A percentile compares a stretch with the other conserved stretches of the same genome.
Conservation (phyloP, 306 rosid genomes). For the Delonix regia region DNA sequence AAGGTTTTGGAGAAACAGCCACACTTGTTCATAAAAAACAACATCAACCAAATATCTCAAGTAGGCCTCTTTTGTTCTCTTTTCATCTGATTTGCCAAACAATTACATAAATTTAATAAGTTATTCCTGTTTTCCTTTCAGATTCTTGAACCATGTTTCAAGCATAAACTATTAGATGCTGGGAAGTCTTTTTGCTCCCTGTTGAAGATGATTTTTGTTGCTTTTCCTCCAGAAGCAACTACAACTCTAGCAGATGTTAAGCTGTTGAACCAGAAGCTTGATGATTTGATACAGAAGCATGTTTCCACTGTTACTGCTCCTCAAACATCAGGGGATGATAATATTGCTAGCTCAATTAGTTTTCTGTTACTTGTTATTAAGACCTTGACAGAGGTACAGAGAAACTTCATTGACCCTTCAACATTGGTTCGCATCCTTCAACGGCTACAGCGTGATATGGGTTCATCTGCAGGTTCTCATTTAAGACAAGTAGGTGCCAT, state of each 20-base stretch:
- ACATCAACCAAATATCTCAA: slow-evolving; percentile 95
- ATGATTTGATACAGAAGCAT: slow-evolving; percentile 90
- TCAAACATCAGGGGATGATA: slow-evolving; percentile 85
- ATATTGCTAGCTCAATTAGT: slow-evolving; percentile 74
- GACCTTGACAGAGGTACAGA: slow-evolving; percentile 93
- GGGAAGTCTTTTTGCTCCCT: slow-evolving; percentile 95
- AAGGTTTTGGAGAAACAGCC: slow-evolving; percentile 98
- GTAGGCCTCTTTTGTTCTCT: slow-evolving; percentile 49
- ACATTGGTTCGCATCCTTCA: slow-evolving; percentile 89
- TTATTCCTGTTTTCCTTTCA: slow-evolving; percentile 44
- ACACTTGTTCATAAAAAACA: slow-evolving; percentile 89
- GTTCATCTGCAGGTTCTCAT: slow-evolving; percentile 80
- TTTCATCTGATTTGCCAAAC: slow-evolving; percentile 21
- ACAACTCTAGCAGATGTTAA: slow-evolving; percentile 82
- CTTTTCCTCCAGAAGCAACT: slow-evolving; percentile 88
- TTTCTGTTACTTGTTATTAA: slow-evolving; percentile 86
- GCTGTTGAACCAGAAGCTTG: slow-evolving; percentile 83
- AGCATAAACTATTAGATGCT: slow-evolving; percentile 86
- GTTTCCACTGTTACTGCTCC: slow-evolving; percentile 66
- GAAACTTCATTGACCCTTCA: slow-evolving; percentile 81
- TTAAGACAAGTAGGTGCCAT: slow-evolving; percentile 77
- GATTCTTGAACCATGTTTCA: slow-evolving; percentile 99
- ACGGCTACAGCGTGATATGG: slow-evolving; percentile 94
- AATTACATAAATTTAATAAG: slow-evolving; percentile 15
- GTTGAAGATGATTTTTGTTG: slow-evolving; percentile 92